Evolutionary conservation across 345 rosid genomes (phyloP).

Genomic region (Populus deltoides): DNA sequence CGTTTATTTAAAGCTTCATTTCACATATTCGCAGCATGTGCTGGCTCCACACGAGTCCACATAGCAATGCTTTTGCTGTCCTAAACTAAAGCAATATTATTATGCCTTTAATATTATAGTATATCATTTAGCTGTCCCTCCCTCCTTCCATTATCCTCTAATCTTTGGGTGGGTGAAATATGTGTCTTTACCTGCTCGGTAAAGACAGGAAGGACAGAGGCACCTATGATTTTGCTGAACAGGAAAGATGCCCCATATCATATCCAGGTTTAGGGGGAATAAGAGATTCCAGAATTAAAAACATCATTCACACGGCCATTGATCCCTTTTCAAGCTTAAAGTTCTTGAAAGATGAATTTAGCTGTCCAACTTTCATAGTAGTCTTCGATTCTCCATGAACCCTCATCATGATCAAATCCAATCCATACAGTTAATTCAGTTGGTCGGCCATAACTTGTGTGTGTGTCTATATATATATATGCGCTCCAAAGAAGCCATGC

Average conservation of each 20-base stretch:
- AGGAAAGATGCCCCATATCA: constrained; percentile 31
- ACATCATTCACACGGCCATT: not conserved
- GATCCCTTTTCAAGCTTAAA: not conserved
- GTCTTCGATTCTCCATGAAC: constrained; percentile 3
- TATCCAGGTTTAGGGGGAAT: constrained; percentile 31
- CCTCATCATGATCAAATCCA: constrained; percentile 13
- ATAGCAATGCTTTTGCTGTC: constrained; percentile 55
- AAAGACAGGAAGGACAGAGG: constrained; percentile 14
- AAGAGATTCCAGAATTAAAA: constrained; percentile 15
- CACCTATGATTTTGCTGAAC: constrained; percentile 4
- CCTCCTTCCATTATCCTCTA: not conserved
- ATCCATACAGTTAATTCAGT: constrained; percentile 17
- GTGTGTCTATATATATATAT: not conserved
- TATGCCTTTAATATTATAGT: not conserved
- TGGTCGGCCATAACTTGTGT: constrained; percentile 22
- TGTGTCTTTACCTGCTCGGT: constrained; percentile 14
- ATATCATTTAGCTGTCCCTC: not conserved
- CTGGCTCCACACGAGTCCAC: constrained; percentile 96
- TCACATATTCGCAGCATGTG: constrained; percentile 99
- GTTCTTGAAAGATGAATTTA: constrained; percentile 4
- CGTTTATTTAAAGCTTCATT: constrained; percentile 97
- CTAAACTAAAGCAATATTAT: no score
- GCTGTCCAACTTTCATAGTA: not conserved
- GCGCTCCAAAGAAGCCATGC: not conserved
- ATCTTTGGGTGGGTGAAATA: not conserved